Conservation (phyloP, 2,329 filamentous ascomycete species). For the Aspergillus sp. region DNA sequence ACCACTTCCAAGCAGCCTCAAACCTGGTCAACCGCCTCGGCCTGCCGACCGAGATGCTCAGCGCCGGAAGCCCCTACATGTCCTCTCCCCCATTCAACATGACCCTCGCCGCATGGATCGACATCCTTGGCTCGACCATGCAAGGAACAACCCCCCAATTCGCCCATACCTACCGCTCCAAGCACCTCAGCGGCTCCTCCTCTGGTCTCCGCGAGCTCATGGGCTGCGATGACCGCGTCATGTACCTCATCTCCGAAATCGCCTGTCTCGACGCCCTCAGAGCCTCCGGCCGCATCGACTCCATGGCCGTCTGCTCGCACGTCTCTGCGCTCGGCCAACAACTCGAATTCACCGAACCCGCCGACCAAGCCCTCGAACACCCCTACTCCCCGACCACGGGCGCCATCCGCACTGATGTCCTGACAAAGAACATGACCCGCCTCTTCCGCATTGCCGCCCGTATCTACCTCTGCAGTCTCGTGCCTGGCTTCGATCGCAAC, state of each 20-base stretch:
- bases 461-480: constrained; percentile 93
- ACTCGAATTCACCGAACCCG: constrained; percentile 70
- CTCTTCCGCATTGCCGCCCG: constrained; percentile 88
- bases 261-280: constrained; percentile 90
- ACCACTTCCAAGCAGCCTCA: constrained; percentile 88
- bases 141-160: constrained; percentile 77
- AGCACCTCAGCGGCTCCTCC: constrained; percentile 61
- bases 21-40: constrained; percentile 80
- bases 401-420: constrained; percentile 70
- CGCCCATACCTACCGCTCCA: constrained; percentile 90
- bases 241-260: constrained; percentile 97
- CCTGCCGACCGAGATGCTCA: constrained; percentile 61
- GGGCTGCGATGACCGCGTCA: constrained; percentile 94
- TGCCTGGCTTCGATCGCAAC: constrained; percentile 75
- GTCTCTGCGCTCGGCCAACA: constrained; percentile 82
- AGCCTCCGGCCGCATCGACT: constrained; percentile 67
- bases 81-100: constrained; percentile 80
- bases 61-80: constrained; percentile 51
- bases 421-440: constrained; percentile 80
- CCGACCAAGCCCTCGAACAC: constrained; percentile 55
- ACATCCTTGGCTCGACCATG: constrained; percentile 93
- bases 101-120: constrained; percentile 84
- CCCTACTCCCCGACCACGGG: constrained; percentile 55
- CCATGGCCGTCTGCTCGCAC: constrained; percentile 80
- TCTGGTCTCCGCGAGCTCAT: constrained; percentile 86